Conservation (phyloP, 495 filamentous ascomycete species). For the Xylaria telfairii region DNA sequence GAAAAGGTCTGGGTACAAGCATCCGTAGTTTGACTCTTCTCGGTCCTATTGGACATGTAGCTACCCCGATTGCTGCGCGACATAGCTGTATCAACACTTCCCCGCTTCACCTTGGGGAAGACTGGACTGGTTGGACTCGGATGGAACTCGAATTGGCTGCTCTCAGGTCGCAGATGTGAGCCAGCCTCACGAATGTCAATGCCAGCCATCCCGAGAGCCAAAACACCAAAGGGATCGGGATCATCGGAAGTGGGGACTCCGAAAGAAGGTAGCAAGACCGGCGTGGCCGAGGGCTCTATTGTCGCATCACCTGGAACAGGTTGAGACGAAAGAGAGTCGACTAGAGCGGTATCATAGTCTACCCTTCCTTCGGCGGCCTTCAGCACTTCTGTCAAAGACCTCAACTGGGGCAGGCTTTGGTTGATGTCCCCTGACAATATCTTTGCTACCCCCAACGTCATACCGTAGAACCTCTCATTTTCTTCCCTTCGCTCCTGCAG, state of each 20-base stretch:
- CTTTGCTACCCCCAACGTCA: constrained; percentile 74
- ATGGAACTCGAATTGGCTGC: constrained; percentile 79
- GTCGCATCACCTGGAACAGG: constrained; percentile 78
- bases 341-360: constrained; percentile 67
- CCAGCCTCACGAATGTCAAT: constrained; percentile 88
- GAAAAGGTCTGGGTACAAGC: constrained; percentile 59
- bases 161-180: constrained; percentile 68
- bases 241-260: constrained; percentile 79
- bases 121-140: constrained; percentile 78
- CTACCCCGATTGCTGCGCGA: constrained; percentile 71
- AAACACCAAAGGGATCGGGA: constrained; percentile 88
- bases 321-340: constrained; percentile 55
- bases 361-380: constrained; percentile 83
- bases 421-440: constrained; percentile 81
- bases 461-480: constrained; percentile 85
- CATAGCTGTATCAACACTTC: constrained; percentile 67
- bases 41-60: constrained; percentile 61
- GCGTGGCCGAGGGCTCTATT: constrained; percentile 50
- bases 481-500: constrained; percentile 86
- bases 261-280: constrained; percentile 56
- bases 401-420: constrained; percentile 68
- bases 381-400: constrained; percentile 75
- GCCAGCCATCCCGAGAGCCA: constrained; percentile 82
- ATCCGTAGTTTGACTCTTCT: constrained; percentile 67
- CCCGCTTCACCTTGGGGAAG: constrained; percentile 69